Evolutionary conservation across 78 protist species (phyloP).

Genomic region (Dictyostelium purpureum): DNA sequence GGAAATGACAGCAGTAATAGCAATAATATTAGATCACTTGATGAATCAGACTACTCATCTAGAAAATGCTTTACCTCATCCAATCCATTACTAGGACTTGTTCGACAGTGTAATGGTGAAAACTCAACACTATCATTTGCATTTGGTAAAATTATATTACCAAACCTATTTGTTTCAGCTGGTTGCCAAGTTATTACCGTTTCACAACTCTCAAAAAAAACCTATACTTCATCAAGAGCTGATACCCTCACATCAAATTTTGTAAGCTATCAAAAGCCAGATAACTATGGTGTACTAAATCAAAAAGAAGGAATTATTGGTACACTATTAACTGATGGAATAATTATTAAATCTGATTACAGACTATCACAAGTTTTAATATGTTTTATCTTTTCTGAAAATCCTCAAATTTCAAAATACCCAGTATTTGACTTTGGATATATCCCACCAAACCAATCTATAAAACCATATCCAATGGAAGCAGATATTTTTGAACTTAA

Average conservation of each 20-base stretch:
- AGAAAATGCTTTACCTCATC: neutral
- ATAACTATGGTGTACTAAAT: conserved; percentile 21
- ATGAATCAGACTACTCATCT: too few relatives aligned
- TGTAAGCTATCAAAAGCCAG: conserved; percentile 21
- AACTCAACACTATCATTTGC: neutral
- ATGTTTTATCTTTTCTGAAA: neutral
- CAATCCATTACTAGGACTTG: neutral
- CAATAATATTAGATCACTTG: neutral
- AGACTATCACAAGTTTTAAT: neutral
- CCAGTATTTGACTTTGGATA: conserved; percentile 2
- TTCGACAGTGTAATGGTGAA: neutral
- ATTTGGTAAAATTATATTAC: neutral
- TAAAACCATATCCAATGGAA: too few relatives aligned
- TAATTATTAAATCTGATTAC: conserved; percentile 3
- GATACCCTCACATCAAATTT: conserved; percentile 23
- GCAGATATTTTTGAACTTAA: too few relatives aligned
- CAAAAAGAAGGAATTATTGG: conserved; percentile 12
- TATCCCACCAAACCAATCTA: too few relatives aligned
- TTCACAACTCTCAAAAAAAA: neutral
- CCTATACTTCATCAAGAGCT: neutral
- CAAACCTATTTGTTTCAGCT: neutral
- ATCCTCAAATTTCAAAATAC: neutral
- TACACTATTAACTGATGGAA: conserved; percentile 40
- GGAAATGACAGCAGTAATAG: neutral
- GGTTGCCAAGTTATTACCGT: conserved; percentile 21